These are phyloP conservation scores for Exsudoporus frostii DNA, from an alignment of 768 basidiomycete species.

Conservation along the genomic window DNA sequence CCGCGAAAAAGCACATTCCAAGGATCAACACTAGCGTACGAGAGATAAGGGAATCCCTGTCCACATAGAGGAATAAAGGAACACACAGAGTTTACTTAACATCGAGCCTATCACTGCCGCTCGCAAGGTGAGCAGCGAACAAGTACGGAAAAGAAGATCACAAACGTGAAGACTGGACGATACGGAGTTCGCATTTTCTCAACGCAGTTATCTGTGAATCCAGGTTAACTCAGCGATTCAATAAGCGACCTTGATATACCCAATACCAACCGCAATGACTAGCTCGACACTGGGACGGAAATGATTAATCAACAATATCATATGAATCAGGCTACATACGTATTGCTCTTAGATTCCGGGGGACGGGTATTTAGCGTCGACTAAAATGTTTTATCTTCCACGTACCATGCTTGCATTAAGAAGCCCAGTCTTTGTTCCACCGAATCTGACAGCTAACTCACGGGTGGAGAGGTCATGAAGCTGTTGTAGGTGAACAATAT, in stretches of 20 bases:
- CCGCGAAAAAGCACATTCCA: conserved; percentile 90
- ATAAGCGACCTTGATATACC: not conserved
- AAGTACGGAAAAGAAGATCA: conserved; percentile 1
- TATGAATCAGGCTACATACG: conserved; percentile 39
- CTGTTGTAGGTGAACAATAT: conserved; percentile 32
- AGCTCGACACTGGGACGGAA: conserved; percentile 47
- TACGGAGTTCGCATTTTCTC: conserved; percentile 73
- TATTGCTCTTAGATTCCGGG: conserved; percentile 52
- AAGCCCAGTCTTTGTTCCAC: conserved; percentile 73
- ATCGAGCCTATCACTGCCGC: conserved; percentile 75
- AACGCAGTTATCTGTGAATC: conserved; percentile 61
- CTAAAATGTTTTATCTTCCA: not conserved
- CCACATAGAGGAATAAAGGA: not conserved
- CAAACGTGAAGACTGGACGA: conserved; percentile 80
- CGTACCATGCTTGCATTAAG: conserved; percentile 78
- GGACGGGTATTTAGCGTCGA: conserved; percentile 3
- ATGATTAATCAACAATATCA: not conserved
- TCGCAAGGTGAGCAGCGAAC: conserved; percentile 6
- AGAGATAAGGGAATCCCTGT: conserved; percentile 3
- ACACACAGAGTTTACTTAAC: conserved; percentile 68
- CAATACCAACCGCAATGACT: conserved; percentile 62
- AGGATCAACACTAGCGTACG: conserved; percentile 61
- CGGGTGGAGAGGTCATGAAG: conserved; percentile 75
- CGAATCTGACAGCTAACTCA: conserved; percentile 71
- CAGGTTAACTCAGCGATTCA: not conserved